Evolutionary conservation across 345 rosid genomes (phyloP), one percentile per base, ranked within the genome.

Genomic region (Heritiera fomes): DNA sequence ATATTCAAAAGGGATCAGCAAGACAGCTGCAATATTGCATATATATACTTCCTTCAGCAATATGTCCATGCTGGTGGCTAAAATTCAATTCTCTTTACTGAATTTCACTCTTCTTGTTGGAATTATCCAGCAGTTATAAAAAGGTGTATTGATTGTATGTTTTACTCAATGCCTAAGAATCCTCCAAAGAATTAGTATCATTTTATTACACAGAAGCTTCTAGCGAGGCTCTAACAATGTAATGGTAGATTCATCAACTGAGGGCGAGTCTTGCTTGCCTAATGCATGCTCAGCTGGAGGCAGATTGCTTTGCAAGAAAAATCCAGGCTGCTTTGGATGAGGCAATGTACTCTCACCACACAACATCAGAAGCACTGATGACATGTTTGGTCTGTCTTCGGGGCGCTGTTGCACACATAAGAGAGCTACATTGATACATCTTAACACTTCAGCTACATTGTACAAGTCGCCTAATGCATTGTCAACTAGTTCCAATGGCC

Each of bases 271-370:
- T 8, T 60, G n/a, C 18, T 53, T 17, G 5, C 14, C 13, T 17
- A 15, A 34, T 45, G 34, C 9, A 63, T 6, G 7, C 20, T 38
- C 73, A 10, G 20, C 49, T 38, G 7, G 17, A 30, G 46, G 61
- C 58, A 47, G 28, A n/a, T 68, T 28, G 30, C 56, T 81, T 71
- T 75, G 78, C 1, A 71, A 49, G 79, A 81, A 81, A 47, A 79
- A 81, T 1, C 83, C 85, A 17, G 89, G 87, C 34, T 84, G 81
- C 49, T 79, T 80, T 18, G 90, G 90, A 32, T 83, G 53, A 59
- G 84, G 83, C 73, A 87, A 75, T 13, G 78, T 4, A 14, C 75
- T 73, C 10, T 82, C 79, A 32, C 84, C 82, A 1, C 76, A 76
- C 75, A 87, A 75, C 90, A 83, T 80, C 1, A 81, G 72, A 20